Evolutionary conservation across 2,329 filamentous ascomycete species (phyloP), one percentile per base, ranked within the genome.

Genomic region (Verticillium tricorpus): DNA sequence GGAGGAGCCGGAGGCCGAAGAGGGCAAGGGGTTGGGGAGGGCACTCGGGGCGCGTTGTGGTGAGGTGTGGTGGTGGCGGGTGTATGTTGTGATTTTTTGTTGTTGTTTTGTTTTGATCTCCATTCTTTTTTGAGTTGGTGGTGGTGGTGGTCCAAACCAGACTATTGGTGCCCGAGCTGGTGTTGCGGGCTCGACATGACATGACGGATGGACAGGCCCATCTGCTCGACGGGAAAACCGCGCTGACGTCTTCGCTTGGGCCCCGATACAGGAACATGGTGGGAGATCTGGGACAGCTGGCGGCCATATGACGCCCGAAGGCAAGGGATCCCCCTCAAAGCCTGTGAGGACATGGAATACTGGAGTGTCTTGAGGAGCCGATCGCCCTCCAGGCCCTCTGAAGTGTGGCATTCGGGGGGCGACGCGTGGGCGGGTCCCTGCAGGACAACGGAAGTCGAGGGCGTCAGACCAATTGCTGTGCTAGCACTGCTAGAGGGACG

Each of bases 21-120:
- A 19, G 28, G 31, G 54, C 15, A 34, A 56, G 54, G 45, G 45
- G 45, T 6, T 50, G 22, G 45, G 45, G 45, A 50, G 45, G 45
- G 45, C 45, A 50, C 45, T 22, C 19, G 45, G 45, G 19, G 45
- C 45, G 45, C 45, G 8, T n/a, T n/a, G 19, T 25, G 45, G 19
- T 50, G 45, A 50, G 45, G 22, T 50, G 45, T n/a, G n/a, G 14
- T 32, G 25, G 54, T 56, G 25, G n/a, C n/a, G 25, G 22, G 31
- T 34, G 25, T 56, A 56, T 34, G 54, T 31, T 56, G 11, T 28
- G 28, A 5, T 28, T 28, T 28, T 28, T 50, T 50, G 54, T 31
- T 56, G 54, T 56, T 56, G 54, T 56, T 56, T 56, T 56, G 54
- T 56, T 56, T 56, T 56, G 25, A 34, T 56, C 31, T 32, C 31